A percentile compares a stretch with the other conserved stretches of the same genome.
Conservation (phyloP, 1,284 basidiomycete species). For the Megacollybia platyphylla region DNA sequence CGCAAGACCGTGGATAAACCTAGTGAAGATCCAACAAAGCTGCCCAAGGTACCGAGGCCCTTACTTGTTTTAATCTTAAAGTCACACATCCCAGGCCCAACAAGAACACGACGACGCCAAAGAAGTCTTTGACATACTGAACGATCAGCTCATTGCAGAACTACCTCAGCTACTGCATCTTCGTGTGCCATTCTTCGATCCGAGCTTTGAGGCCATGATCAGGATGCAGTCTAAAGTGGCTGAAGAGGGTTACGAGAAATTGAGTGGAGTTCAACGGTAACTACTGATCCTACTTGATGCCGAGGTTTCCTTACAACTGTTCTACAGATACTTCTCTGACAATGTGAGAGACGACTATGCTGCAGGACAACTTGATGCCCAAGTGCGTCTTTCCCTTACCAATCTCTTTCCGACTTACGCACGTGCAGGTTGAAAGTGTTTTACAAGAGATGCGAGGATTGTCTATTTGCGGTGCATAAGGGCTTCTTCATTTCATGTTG, state of each 20-base stretch:
- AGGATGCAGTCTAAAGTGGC: conserved; percentile 95
- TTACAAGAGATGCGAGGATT: conserved; percentile 95
- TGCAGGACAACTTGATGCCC: conserved; percentile 88
- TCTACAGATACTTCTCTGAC: conserved; percentile 74
- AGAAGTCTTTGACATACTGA: conserved; percentile 88
- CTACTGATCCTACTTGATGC: conserved; percentile 6
- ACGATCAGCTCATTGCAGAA: conserved; percentile 85
- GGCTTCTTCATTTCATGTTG: no score
- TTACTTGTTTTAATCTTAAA: conserved; percentile 1
- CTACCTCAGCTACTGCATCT: conserved; percentile 90
- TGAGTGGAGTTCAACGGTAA: conserved; percentile 87
- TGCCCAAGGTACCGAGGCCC: conserved; percentile 54
- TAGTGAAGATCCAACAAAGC: conserved; percentile 83
- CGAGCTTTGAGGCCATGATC: conserved; percentile 98
- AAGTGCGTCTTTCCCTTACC: conserved; percentile 33
- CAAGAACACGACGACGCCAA: conserved; percentile 91
- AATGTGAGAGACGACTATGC: conserved; percentile 94
- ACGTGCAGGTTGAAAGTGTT: conserved; percentile 68
- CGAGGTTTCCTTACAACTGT: not conserved
- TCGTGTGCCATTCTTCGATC: conserved; percentile 95
- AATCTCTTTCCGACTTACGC: conserved; percentile 4
- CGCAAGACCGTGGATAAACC: conserved; percentile 91
- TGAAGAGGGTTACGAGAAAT: conserved; percentile 96
- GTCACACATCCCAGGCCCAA: conserved; percentile 54
- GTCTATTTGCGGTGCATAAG: conserved; percentile 67